Conservation (phyloP, 257 asterid species). For the Prunella vulgaris region DNA sequence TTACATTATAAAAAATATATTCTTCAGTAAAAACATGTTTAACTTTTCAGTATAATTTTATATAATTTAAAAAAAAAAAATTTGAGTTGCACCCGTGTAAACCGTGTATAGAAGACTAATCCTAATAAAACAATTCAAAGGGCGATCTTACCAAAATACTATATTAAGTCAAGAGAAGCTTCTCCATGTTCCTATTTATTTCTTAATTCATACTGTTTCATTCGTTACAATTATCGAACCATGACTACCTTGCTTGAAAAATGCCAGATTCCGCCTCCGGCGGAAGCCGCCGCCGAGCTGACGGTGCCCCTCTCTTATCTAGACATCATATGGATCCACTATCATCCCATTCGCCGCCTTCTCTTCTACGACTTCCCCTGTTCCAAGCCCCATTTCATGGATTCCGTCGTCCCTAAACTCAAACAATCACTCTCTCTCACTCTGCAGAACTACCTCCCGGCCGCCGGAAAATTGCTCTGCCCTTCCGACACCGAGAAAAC, state of each 20-base stretch:
- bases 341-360: slow-evolving; percentile 31
- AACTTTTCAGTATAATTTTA: too few species aligned
- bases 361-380: slow-evolving; percentile 38
- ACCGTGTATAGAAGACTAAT: too few species aligned
- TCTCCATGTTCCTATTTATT: too few species aligned
- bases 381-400: slow-evolving; percentile 25
- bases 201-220: too few species aligned
- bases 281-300: slow-evolving; percentile 19
- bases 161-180: too few species aligned
- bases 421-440: slow-evolving; percentile 47
- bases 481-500: slow-evolving; percentile 21
- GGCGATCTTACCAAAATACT: too few species aligned
- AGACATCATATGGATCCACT: slow-evolving; percentile 45
- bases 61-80: too few species aligned
- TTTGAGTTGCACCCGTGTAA: too few species aligned
- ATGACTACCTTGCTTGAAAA: slow-evolving; percentile 16
- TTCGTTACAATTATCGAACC: too few species aligned
- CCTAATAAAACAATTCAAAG: too few species aligned
- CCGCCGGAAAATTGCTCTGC: slow-evolving; percentile 35
- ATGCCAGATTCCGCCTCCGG: slow-evolving; percentile 27
- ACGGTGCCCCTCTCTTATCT: slow-evolving; percentile 33
- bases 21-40: too few species aligned
- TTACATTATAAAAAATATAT: too few species aligned
- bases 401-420: slow-evolving; percentile 39
- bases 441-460: slow-evolving; percentile 41